Evolutionary conservation across 768 basidiomycete species (phyloP).

Genomic region (Daedaleopsis sinensis): DNA sequence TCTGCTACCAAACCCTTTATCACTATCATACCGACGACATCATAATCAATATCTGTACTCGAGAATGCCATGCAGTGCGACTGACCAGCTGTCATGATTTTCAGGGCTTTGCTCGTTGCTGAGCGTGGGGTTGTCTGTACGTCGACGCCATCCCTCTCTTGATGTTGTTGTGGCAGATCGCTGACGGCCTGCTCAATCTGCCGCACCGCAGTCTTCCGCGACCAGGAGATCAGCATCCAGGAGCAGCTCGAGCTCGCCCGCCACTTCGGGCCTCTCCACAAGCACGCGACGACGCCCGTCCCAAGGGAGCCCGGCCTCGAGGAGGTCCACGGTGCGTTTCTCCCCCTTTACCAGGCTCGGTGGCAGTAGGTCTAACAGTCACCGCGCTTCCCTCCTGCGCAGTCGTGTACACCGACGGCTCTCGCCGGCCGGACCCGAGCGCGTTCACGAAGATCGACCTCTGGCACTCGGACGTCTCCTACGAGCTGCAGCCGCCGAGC

Average conservation of each 20-base stretch:
- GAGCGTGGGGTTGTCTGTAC: conserved; percentile 79
- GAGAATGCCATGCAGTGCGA: not conserved
- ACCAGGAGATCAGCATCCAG: conserved; percentile 70
- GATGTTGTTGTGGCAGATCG: not conserved
- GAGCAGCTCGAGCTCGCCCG: conserved; percentile 74
- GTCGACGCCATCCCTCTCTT: conserved; percentile 36
- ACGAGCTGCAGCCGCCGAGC: conserved; percentile 82
- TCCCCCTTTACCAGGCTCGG: not conserved
- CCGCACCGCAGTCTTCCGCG: conserved; percentile 61
- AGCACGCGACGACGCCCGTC: conserved; percentile 81
- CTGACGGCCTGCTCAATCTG: conserved; percentile 3
- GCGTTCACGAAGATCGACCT: conserved; percentile 76
- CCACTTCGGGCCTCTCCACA: conserved; percentile 77
- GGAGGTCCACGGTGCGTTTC: conserved; percentile 66
- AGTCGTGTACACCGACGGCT: conserved; percentile 76
- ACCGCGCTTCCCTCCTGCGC: conserved; percentile 7
- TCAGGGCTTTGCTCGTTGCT: conserved; percentile 70
- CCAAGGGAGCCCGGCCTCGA: conserved; percentile 71
- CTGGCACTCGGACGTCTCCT: conserved; percentile 84
- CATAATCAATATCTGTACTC: not conserved
- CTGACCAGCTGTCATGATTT: conserved; percentile 13
- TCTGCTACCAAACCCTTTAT: not conserved
- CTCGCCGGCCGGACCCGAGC: conserved; percentile 60
- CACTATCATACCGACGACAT: no score
- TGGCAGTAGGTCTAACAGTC: not conserved